Conservation (phyloP, 2,329 filamentous ascomycete genomes). For the Xylariales sp. region DNA sequence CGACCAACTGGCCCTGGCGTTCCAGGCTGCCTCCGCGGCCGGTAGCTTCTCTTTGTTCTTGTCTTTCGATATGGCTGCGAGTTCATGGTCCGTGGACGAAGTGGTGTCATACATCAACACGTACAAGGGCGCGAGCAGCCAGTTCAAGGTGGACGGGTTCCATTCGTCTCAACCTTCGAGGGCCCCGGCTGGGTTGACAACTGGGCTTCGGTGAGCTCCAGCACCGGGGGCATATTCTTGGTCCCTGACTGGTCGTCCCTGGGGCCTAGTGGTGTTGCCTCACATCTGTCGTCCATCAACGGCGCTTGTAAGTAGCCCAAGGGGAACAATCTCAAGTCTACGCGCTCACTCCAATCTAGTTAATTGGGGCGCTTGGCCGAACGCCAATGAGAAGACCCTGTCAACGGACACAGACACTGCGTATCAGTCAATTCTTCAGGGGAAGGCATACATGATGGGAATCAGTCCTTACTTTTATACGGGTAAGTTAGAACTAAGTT, state of each 20-base stretch:
- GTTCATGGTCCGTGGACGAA: slow-evolving; percentile 19
- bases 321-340: neutral
- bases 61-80: slow-evolving; percentile 31
- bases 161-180: slow-evolving; percentile 49
- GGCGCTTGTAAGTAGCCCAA: slow-evolving; percentile 5
- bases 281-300: slow-evolving; percentile 10
- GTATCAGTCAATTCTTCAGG: slow-evolving; percentile 6
- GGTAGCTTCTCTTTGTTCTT: slow-evolving; percentile 32
- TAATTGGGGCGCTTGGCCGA: slow-evolving; percentile 47
- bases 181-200: slow-evolving; percentile 35
- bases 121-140: slow-evolving; percentile 20
- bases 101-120: slow-evolving; percentile 23
- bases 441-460: slow-evolving; percentile 11
- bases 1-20: slow-evolving; percentile 19
- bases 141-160: slow-evolving; percentile 25
- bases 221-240: slow-evolving; percentile 31
- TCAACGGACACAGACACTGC: slow-evolving; percentile 1
- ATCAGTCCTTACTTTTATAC: slow-evolving; percentile 12
- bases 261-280: slow-evolving; percentile 18
- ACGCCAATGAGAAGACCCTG: slow-evolving; percentile 23
- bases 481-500: neutral
- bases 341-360: slow-evolving; percentile 23
- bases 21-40: slow-evolving; percentile 17
- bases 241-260: slow-evolving; percentile 44
- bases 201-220: slow-evolving; percentile 31